Percentiles rank a stretch among this genome's conserved stretches.
Conservation (phyloP, 768 basidiomycete species). For the Serendipita indica region DNA sequence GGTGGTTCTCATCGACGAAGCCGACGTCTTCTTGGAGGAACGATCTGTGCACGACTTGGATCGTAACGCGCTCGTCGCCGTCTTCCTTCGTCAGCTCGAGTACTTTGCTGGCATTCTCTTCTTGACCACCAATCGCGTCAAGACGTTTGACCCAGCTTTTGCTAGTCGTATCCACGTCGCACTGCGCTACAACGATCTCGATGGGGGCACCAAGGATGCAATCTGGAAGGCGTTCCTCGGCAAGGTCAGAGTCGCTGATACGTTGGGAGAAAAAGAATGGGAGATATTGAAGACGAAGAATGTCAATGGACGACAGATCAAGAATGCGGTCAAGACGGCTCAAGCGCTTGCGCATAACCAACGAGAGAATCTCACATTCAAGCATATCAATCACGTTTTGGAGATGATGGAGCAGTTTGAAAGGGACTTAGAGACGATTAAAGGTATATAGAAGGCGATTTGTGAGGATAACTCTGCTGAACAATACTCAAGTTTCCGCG, state of each 20-base stretch:
- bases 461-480: too few relatives aligned
- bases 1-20: slow-evolving; percentile 27
- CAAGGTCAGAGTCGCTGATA: slow-evolving; percentile 27
- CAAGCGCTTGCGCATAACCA: slow-evolving; percentile 39
- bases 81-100: slow-evolving; percentile 29
- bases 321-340: slow-evolving; percentile 55
- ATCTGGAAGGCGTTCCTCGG: slow-evolving; percentile 49
- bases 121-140: slow-evolving; percentile 28
- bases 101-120: slow-evolving; percentile 29
- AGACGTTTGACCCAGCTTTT: slow-evolving; percentile 27
- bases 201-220: slow-evolving; percentile 35
- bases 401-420: slow-evolving; percentile 45
- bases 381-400: slow-evolving; percentile 41
- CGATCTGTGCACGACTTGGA: slow-evolving; percentile 48
- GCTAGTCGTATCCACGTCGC: slow-evolving; percentile 23
- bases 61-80: slow-evolving; percentile 59
- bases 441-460: neutral
- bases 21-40: slow-evolving; percentile 60
- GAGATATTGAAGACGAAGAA: slow-evolving; percentile 33
- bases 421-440: slow-evolving; percentile 6
- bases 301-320: slow-evolving; percentile 53
- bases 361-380: slow-evolving; percentile 32
- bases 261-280: slow-evolving; percentile 31
- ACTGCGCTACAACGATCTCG: slow-evolving; percentile 46
- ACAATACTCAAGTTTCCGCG: too few relatives aligned